phyloP scores from a whole-genome alignment of 2,329 filamentous ascomycete species.

The Phoma herbarum region DNA sequence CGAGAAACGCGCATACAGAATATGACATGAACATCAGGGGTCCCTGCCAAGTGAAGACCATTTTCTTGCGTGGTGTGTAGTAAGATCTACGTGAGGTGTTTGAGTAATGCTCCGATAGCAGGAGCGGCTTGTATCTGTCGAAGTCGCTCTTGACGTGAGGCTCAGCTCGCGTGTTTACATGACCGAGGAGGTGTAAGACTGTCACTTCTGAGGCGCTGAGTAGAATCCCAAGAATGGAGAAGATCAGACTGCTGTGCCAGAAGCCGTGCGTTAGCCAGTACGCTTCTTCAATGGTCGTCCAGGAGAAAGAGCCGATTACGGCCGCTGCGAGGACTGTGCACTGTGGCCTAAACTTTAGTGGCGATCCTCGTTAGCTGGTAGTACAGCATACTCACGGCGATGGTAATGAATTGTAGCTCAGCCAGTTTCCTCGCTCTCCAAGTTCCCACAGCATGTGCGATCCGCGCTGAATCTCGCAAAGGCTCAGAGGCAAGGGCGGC shows the following conservation, averaged over 20 bases:
- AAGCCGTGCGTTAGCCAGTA: constrained; percentile 26
- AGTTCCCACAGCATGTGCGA: background rate
- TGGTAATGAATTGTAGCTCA: constrained; percentile 27
- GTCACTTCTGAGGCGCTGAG: constrained; percentile 20
- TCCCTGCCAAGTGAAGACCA: constrained; percentile 28
- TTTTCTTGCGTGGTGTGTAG: constrained; percentile 20
- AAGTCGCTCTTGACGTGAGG: background rate
- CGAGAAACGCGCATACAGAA: constrained; percentile 18
- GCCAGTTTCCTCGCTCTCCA: constrained; percentile 24
- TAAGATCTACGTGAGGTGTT: background rate
- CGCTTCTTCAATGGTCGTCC: constrained; percentile 23
- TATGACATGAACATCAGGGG: constrained; percentile 30
- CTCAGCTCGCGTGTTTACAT: background rate
- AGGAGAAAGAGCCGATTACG: constrained; percentile 26
- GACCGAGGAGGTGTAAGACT: constrained; percentile 3
- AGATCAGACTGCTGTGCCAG: constrained; percentile 24
- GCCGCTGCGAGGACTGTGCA: constrained; percentile 26
- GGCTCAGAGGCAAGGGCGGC: constrained; percentile 10
- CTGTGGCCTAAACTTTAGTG: too few species aligned
- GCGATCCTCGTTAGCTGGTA: too few species aligned
- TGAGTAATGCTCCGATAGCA: background rate
- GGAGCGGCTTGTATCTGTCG: background rate
- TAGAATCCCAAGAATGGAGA: constrained; percentile 23
- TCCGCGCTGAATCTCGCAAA: background rate
- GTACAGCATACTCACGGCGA: constrained; percentile 26